A percentile compares a stretch with the other conserved stretches of the same genome.
Conservation (phyloP, 164 flowering plant genomes). For the Macadamia integrifolia region DNA sequence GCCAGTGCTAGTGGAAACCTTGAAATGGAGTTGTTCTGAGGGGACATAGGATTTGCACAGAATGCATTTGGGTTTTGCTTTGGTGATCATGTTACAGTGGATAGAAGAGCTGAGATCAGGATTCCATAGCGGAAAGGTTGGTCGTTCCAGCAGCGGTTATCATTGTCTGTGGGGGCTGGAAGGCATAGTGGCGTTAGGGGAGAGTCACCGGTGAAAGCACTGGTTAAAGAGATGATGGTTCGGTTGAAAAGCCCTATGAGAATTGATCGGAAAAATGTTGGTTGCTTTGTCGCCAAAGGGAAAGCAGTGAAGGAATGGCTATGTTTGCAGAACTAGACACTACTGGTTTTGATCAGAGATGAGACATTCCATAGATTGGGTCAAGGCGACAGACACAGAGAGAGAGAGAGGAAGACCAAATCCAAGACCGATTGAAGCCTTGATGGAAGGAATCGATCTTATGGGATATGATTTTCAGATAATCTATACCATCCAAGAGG, state of each 20-base stretch:
- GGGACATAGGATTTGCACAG: constrained; percentile 87
- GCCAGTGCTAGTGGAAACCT: constrained; percentile 36
- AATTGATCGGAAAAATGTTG: constrained; percentile 59
- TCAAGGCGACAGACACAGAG: too few relatives aligned
- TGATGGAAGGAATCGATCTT: too few relatives aligned
- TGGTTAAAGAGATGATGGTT: constrained; percentile 55
- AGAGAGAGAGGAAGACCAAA: too few relatives aligned
- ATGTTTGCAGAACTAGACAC: not conserved
- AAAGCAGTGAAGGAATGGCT: constrained; percentile 59
- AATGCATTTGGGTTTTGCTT: constrained; percentile 68
- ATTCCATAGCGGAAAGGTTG: constrained; percentile 16
- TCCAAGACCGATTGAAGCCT: too few relatives aligned
- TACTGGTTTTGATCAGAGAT: too few relatives aligned
- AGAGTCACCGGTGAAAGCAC: constrained; percentile 56
- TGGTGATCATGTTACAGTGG: constrained; percentile 32
- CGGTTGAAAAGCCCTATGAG: constrained; percentile 53
- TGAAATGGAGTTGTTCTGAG: constrained; percentile 49
- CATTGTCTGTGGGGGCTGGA: constrained; percentile 58
- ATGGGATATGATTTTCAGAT: too few relatives aligned
- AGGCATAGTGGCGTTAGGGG: constrained; percentile 28
- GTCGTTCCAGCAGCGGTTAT: constrained; percentile 46
- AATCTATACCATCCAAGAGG: too few relatives aligned
- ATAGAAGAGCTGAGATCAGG: constrained; percentile 30
- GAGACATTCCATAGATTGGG: too few relatives aligned
- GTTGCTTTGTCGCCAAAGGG: constrained; percentile 69